Percentiles rank a stretch among this genome's conserved stretches.
phyloP scores from a whole-genome alignment of 495 filamentous ascomycete genomes.

The Elaphomyces granulatus region DNA sequence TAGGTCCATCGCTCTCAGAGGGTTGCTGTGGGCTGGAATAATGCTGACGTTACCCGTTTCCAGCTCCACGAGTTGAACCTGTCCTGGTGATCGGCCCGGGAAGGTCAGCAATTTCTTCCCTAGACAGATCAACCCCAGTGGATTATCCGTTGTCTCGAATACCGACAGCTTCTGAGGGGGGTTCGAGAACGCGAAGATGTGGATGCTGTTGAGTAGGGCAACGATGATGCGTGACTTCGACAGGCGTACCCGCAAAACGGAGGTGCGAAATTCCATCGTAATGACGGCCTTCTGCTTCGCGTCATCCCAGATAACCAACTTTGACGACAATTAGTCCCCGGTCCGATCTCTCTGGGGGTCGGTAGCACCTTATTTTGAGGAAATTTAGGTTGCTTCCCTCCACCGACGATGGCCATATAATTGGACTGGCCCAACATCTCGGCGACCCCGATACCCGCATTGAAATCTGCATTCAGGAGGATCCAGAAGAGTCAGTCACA shows the following conservation, averaged over 20 bases:
- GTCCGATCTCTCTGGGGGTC: slow-evolving; percentile 1
- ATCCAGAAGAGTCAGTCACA: neutral
- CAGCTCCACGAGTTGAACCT: slow-evolving; percentile 83
- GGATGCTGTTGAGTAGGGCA: slow-evolving; percentile 66
- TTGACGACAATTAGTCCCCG: neutral
- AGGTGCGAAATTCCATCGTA: slow-evolving; percentile 58
- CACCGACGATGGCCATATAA: slow-evolving; percentile 80
- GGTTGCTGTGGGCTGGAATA: slow-evolving; percentile 75
- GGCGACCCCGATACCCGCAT: slow-evolving; percentile 67
- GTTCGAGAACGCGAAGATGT: slow-evolving; percentile 70
- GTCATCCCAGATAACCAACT: slow-evolving; percentile 90
- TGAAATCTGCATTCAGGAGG: slow-evolving; percentile 46
- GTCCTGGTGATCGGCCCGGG: slow-evolving; percentile 70
- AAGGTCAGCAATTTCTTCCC: slow-evolving; percentile 60
- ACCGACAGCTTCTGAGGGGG: slow-evolving; percentile 55
- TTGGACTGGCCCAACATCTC: slow-evolving; percentile 83
- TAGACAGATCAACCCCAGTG: slow-evolving; percentile 65
- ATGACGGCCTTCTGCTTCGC: slow-evolving; percentile 58
- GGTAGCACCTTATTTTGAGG: slow-evolving; percentile 64
- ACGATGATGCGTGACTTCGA: slow-evolving; percentile 68
- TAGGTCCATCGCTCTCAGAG: slow-evolving; percentile 64
- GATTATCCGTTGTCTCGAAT: slow-evolving; percentile 82
- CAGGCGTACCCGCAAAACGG: slow-evolving; percentile 63
- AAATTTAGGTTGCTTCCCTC: slow-evolving; percentile 74
- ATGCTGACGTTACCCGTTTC: slow-evolving; percentile 77